Evolutionary conservation across 2,329 filamentous ascomycete genomes (phyloP).

Genomic region (Verticillium dahliae): DNA sequence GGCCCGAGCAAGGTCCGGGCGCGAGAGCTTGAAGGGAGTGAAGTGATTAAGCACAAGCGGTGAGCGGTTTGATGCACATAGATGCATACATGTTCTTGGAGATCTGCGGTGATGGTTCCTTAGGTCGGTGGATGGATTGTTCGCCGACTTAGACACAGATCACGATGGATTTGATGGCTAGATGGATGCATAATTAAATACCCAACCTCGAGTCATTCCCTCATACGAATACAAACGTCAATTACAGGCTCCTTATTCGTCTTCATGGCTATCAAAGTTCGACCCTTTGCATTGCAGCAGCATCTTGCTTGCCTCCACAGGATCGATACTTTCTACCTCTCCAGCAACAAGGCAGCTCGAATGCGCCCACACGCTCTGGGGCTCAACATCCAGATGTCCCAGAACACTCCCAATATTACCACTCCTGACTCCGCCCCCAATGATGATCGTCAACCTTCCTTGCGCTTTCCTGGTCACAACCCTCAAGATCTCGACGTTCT

Average conservation of each 20-base stretch:
- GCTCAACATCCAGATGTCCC: slow-evolving; percentile 16
- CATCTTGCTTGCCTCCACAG: slow-evolving; percentile 15
- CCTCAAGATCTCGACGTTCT: slow-evolving; percentile 30
- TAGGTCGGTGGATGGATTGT: neutral
- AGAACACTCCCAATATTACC: slow-evolving; percentile 27
- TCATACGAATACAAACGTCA: neutral
- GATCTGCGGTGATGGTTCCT: neutral
- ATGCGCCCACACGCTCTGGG: slow-evolving; percentile 34
- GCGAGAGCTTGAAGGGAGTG: slow-evolving; percentile 15
- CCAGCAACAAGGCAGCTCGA: slow-evolving; percentile 33
- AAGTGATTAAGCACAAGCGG: neutral
- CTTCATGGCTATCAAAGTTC: no score
- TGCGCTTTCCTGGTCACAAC: slow-evolving; percentile 23
- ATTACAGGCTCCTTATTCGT: neutral
- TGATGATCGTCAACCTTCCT: slow-evolving; percentile 36
- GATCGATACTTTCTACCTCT: slow-evolving; percentile 15
- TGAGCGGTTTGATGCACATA: neutral
- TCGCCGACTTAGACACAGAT: neutral
- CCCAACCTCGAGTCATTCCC: neutral
- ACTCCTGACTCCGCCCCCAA: slow-evolving; percentile 44
- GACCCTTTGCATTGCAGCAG: neutral
- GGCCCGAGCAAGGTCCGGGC: slow-evolving; percentile 46
- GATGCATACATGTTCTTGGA: neutral
- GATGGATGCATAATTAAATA: neutral
- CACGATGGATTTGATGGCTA: neutral